A percentile compares a stretch with the other conserved stretches of the same genome.
phyloP scores from a whole-genome alignment of 495 filamentous ascomycete species.

The Penicillium lividum region DNA sequence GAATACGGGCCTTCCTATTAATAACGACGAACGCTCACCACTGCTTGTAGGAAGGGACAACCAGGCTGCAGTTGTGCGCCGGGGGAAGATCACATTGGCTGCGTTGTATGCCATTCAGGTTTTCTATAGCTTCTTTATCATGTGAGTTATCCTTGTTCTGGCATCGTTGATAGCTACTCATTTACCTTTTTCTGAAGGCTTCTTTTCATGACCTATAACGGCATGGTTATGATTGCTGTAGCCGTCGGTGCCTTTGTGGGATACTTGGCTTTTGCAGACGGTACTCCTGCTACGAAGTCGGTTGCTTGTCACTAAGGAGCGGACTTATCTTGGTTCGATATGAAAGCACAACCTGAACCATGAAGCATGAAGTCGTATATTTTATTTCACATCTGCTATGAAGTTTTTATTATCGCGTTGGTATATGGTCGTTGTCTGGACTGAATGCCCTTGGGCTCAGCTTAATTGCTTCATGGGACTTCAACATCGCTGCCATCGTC shows the following conservation, averaged over 20 bases:
- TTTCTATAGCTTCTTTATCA: conserved; percentile 99
- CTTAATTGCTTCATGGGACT: conserved; percentile 40
- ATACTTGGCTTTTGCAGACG: conserved; percentile 76
- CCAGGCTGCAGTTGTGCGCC: conserved; percentile 47
- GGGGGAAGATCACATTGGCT: conserved; percentile 74
- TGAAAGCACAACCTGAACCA: background rate
- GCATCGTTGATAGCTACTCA: background rate
- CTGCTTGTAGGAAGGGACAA: conserved; percentile 63
- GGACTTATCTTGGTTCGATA: background rate
- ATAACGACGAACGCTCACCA: conserved; percentile 65
- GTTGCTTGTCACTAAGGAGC: conserved; percentile 79
- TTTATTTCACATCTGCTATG: conserved; percentile 6
- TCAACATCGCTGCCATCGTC: conserved; percentile 62
- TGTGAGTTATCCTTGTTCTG: conserved; percentile 62
- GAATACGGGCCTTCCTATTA: conserved; percentile 16
- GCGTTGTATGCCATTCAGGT: conserved; percentile 89
- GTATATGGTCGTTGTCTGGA: background rate
- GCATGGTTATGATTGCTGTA: conserved; percentile 92
- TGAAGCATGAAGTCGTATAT: conserved; percentile 1
- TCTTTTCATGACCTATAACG: conserved; percentile 99
- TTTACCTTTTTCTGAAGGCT: conserved; percentile 58
- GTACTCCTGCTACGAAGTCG: conserved; percentile 70
- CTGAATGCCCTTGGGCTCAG: conserved; percentile 1
- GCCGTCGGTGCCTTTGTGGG: conserved; percentile 87
- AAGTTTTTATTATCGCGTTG: background rate